Conservation (phyloP, 2,329 filamentous ascomycete genomes). For the Leptographium lundbergii region DNA sequence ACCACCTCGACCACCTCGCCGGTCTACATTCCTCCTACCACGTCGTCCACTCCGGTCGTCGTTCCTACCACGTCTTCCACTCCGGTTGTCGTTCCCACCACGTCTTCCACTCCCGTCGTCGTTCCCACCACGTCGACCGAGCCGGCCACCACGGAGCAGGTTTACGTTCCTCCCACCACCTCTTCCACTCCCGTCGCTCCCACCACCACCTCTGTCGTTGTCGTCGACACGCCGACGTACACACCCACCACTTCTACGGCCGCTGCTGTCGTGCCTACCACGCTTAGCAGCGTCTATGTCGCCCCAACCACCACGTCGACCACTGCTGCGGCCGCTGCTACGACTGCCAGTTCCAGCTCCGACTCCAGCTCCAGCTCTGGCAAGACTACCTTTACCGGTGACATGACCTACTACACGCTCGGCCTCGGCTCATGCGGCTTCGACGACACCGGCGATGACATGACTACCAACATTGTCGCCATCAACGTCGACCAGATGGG, state of each 20-base stretch:
- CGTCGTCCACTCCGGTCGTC: neutral
- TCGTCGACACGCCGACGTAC: neutral
- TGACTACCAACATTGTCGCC: slow-evolving; percentile 51
- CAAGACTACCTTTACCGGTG: slow-evolving; percentile 33
- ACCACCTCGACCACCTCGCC: neutral
- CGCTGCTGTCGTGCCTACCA: slow-evolving; percentile 3
- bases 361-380: slow-evolving; percentile 11
- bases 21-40: too few species aligned
- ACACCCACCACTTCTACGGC: neutral
- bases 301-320: neutral
- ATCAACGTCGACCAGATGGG: slow-evolving; percentile 55
- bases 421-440: slow-evolving; percentile 58
- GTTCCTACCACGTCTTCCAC: neutral
- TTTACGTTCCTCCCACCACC: neutral
- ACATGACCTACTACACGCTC: slow-evolving; percentile 63
- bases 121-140: neutral
- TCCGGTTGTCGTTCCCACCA: neutral
- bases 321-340: slow-evolving; percentile 10
- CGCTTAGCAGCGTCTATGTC: neutral
- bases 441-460: slow-evolving; percentile 44
- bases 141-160: neutral
- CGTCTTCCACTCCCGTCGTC: neutral
- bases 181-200: neutral
- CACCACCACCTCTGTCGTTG: slow-evolving; percentile 4
- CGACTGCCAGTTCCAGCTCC: slow-evolving; percentile 11